phyloP scores from a whole-genome alignment of 2,329 filamentous ascomycete genomes.

The Penicillium hordei region DNA sequence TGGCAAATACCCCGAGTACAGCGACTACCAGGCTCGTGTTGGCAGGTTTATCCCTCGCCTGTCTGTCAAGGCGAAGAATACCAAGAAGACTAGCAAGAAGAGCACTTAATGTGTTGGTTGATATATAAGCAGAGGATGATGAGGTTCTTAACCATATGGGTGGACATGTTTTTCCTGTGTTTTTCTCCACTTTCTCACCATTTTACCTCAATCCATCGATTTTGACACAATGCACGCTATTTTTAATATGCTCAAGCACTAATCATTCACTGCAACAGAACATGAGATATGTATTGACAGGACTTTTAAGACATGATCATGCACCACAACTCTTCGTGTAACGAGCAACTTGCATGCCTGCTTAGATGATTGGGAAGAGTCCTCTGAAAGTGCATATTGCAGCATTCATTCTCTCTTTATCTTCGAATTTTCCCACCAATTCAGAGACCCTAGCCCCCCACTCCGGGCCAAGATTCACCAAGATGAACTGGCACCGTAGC shows the following conservation, averaged over 20 bases:
- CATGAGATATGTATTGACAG: no score
- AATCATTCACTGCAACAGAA: neutral
- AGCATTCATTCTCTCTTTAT: neutral
- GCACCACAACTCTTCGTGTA: neutral
- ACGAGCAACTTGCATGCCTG: slow-evolving; percentile 1
- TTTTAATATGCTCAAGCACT: neutral
- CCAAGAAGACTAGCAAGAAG: slow-evolving; percentile 25
- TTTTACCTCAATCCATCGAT: neutral
- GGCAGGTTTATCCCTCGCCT: slow-evolving; percentile 73
- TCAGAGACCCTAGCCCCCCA: slow-evolving; percentile 7
- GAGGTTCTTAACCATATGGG: neutral
- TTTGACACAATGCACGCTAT: neutral
- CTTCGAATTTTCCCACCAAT: neutral
- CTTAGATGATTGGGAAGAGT: neutral
- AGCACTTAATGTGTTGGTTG: slow-evolving; percentile 11
- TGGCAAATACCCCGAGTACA: slow-evolving; percentile 85
- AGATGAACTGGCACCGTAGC: slow-evolving; percentile 11
- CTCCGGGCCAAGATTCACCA: slow-evolving; percentile 4
- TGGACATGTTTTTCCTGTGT: neutral
- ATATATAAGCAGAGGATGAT: neutral
- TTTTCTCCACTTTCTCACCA: neutral
- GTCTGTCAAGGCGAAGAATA: slow-evolving; percentile 35
- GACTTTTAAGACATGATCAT: neutral
- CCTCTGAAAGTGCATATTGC: neutral
- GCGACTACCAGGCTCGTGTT: slow-evolving; percentile 76